Percentiles rank a stretch among this genome's conserved stretches.
These are phyloP conservation scores for Clonostachys chloroleuca DNA, from an alignment of 2,329 filamentous ascomycete species.

Conservation along the genomic window DNA sequence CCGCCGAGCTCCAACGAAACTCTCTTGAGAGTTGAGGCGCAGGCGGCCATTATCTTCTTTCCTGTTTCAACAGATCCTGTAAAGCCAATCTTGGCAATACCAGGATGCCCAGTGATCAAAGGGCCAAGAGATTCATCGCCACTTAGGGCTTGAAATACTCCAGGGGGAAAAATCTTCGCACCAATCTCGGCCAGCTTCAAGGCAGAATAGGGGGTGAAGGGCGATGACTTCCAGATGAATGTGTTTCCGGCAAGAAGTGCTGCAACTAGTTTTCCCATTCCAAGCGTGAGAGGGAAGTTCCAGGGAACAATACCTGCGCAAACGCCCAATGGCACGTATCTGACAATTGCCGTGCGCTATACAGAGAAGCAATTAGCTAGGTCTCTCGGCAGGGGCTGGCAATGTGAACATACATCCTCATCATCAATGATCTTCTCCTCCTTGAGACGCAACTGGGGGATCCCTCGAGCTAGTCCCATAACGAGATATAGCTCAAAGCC, in stretches of 20 bases:
- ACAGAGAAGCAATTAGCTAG: neutral
- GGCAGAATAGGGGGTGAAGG: slow-evolving; percentile 87
- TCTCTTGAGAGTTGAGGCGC: slow-evolving; percentile 76
- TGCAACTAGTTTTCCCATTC: slow-evolving; percentile 65
- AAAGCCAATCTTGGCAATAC: slow-evolving; percentile 84
- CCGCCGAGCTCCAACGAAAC: slow-evolving; percentile 90
- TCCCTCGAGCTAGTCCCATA: no score
- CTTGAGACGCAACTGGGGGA: no score
- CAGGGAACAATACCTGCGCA: slow-evolving; percentile 53
- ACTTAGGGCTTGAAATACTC: slow-evolving; percentile 72
- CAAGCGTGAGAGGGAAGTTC: slow-evolving; percentile 51
- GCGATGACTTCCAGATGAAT: slow-evolving; percentile 90
- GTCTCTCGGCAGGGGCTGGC: neutral
- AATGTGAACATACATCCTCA: neutral
- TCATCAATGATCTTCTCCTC: neutral
- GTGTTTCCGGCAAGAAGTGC: slow-evolving; percentile 88
- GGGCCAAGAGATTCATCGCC: slow-evolving; percentile 58
- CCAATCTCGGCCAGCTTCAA: slow-evolving; percentile 80
- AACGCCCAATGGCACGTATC: slow-evolving; percentile 49
- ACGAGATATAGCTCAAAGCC: neutral
- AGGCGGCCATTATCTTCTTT: slow-evolving; percentile 78
- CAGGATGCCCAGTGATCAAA: slow-evolving; percentile 67
- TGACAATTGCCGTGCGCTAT: slow-evolving; percentile 15
- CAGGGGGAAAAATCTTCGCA: slow-evolving; percentile 73
- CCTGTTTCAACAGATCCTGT: slow-evolving; percentile 90